Conservation (phyloP, 176 grass and related monocot genomes). For the Oryza nivara region DNA sequence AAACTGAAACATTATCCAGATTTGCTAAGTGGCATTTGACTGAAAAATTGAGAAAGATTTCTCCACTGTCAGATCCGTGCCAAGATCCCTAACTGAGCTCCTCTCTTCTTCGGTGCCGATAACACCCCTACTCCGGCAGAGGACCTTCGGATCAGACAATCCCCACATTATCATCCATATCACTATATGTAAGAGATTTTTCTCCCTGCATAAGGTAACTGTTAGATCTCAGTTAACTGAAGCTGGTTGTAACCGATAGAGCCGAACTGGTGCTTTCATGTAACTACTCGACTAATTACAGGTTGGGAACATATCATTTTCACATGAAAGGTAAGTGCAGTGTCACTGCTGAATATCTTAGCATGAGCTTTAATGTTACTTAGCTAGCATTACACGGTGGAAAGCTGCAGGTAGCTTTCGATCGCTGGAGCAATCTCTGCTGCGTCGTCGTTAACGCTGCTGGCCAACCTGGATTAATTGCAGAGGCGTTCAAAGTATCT, state of each 20-base stretch:
- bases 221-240: not conserved
- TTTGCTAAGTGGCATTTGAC: too few relatives aligned
- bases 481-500: conserved; percentile 15
- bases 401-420: conserved; percentile 25
- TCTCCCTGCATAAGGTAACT: not conserved
- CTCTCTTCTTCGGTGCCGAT: too few relatives aligned
- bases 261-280: not conserved
- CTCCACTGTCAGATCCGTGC: too few relatives aligned
- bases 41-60: too few relatives aligned
- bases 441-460: not conserved
- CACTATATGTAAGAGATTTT: not conserved
- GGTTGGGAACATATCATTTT: not conserved
- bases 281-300: not conserved
- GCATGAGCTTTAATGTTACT: not conserved
- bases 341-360: not conserved
- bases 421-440: conserved; percentile 7
- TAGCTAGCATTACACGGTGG: conserved; percentile 11
- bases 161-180: too few relatives aligned
- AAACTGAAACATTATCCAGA: not conserved
- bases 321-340: not conserved
- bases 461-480: not conserved
- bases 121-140: too few relatives aligned
- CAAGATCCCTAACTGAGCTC: too few relatives aligned
- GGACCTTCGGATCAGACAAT: too few relatives aligned
- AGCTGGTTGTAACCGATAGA: not conserved